phyloP scores from a whole-genome alignment of 2,329 filamentous ascomycete genomes.

The Amauroascus verrucosus region DNA sequence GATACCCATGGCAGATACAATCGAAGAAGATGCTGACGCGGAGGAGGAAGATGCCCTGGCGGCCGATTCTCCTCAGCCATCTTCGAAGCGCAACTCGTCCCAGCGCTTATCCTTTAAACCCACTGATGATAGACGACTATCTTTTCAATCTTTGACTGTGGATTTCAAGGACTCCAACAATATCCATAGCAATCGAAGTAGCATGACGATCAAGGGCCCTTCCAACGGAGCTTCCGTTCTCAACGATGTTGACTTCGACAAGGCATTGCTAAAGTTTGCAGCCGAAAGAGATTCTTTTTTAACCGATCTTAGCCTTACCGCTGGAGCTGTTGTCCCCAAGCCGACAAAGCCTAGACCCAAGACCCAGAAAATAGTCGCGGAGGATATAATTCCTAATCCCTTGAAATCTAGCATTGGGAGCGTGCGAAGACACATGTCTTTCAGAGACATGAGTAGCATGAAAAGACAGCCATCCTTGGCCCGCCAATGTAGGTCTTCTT shows the following conservation, averaged over 20 bases:
- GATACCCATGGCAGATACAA: slow-evolving; percentile 44
- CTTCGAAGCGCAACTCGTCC: slow-evolving; percentile 32
- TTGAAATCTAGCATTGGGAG: slow-evolving; percentile 62
- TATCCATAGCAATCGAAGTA: slow-evolving; percentile 54
- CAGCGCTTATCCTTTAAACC: slow-evolving; percentile 16
- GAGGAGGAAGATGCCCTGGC: slow-evolving; percentile 39
- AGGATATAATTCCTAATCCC: slow-evolving; percentile 48
- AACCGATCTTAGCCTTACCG: slow-evolving; percentile 80
- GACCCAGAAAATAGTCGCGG: slow-evolving; percentile 68
- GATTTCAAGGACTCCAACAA: slow-evolving; percentile 22
- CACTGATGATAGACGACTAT: slow-evolving; percentile 6
- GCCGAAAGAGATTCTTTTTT: slow-evolving; percentile 90
- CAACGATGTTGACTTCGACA: slow-evolving; percentile 82
- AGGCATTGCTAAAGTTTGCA: slow-evolving; percentile 85
- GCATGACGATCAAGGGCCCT: slow-evolving; percentile 48
- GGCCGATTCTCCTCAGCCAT: slow-evolving; percentile 34
- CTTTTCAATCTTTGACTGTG: slow-evolving; percentile 5
- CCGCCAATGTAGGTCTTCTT: slow-evolving; percentile 55
- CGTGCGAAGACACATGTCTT: slow-evolving; percentile 83
- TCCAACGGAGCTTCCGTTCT: slow-evolving; percentile 34
- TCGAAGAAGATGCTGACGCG: slow-evolving; percentile 49
- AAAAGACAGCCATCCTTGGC: slow-evolving; percentile 71
- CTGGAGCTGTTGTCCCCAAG: slow-evolving; percentile 58
- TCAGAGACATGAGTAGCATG: slow-evolving; percentile 88
- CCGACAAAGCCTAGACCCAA: slow-evolving; percentile 66